Percentiles rank a stretch among this genome's conserved stretches.
Conservation (phyloP, 805 yeast genomes). For the Cyberlindnera euphorbiae region DNA sequence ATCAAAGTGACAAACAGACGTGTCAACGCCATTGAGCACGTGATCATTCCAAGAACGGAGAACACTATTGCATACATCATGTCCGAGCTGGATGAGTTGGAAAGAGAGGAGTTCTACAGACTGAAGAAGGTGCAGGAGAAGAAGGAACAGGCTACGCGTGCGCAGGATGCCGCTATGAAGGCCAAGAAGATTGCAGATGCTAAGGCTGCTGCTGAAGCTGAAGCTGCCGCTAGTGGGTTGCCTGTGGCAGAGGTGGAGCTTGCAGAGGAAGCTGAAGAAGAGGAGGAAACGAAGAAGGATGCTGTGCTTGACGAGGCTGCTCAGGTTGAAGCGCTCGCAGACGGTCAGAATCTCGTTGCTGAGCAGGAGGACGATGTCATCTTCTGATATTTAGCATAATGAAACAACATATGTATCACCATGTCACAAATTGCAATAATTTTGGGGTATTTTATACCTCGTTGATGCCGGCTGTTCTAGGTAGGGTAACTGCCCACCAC, state of each 20-base stretch:
- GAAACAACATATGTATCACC: too few relatives aligned
- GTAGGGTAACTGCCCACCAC: too few relatives aligned
- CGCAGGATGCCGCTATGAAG: slow-evolving; percentile 28
- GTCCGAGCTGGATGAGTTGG: slow-evolving; percentile 94
- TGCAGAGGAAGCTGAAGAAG: slow-evolving; percentile 7
- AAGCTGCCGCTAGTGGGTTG: slow-evolving; percentile 8
- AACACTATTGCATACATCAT: slow-evolving; percentile 89
- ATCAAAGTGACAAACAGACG: slow-evolving; percentile 97
- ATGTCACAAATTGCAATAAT: too few relatives aligned
- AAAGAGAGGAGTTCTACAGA: slow-evolving; percentile 96
- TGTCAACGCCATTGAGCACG: slow-evolving; percentile 98
- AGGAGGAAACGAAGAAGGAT: slow-evolving; percentile 12
- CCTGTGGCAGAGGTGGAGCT: slow-evolving; percentile 3
- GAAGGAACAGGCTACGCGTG: slow-evolving; percentile 26
- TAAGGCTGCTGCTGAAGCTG: slow-evolving; percentile 16
- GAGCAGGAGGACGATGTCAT: slow-evolving; percentile 44
- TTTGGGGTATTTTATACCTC: too few relatives aligned
- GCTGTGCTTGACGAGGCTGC: slow-evolving; percentile 19
- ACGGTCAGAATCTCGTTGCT: slow-evolving; percentile 28
- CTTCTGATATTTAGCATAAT: slow-evolving; percentile 28
- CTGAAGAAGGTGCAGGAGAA: slow-evolving; percentile 71
- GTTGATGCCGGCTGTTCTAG: too few relatives aligned
- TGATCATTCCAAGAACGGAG: slow-evolving; percentile 95
- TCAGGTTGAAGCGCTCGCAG: slow-evolving; percentile 14
- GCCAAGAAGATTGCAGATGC: slow-evolving; percentile 27